Evolutionary conservation across 768 basidiomycete species (phyloP), one percentile per base, ranked within the genome.

Genomic region (Pulveroboletus sp.): DNA sequence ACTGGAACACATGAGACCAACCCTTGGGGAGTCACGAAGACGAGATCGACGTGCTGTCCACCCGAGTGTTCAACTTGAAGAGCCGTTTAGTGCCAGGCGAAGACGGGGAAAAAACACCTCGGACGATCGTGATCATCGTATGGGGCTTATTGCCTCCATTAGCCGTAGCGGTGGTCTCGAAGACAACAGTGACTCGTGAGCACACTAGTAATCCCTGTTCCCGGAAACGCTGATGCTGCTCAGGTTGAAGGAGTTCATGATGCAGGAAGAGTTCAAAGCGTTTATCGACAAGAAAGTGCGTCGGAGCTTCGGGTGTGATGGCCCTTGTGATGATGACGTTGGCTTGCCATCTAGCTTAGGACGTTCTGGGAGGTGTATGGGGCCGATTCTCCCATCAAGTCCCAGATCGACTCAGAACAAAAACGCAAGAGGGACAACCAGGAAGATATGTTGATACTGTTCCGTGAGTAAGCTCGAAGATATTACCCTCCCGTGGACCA

Each of bases 111-210:
- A 14, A 30, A 32, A 47, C 39, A 17, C 17, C 44, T 43, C 52
- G 12, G 49, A 38, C 18, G 37, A 57, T 41, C 51, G 37, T 42
- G 44, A 51, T 43, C 57, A 43, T 49, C 76, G 71, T 39, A 83
- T 88, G 81, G 80, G 85, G 50, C 69, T 77, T 43, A 77, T 89
- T 42, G 76, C 86, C 2, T 86, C 85, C 2, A 79, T 89, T 41
- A 89, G 87, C 61, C 76, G 88, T 36, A 87, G 85, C 57, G 83
- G 87, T 56, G 86, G 88, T 9, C 62, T 89, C 24, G 83, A 84
- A 57, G 81, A 78, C 56, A 85, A 81, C 52, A 86, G 88, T 35
- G 83, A 89, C 68, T 76, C 78, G 88, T 90, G 67, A 76, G 87
- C 61, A 10, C 26, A 35, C 6, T n/a, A 14, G 30, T 39, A 9